These are phyloP conservation scores for Teratosphaeriaceae sp. DNA, from an alignment of 2,329 filamentous ascomycete species.

Conservation along the genomic window DNA sequence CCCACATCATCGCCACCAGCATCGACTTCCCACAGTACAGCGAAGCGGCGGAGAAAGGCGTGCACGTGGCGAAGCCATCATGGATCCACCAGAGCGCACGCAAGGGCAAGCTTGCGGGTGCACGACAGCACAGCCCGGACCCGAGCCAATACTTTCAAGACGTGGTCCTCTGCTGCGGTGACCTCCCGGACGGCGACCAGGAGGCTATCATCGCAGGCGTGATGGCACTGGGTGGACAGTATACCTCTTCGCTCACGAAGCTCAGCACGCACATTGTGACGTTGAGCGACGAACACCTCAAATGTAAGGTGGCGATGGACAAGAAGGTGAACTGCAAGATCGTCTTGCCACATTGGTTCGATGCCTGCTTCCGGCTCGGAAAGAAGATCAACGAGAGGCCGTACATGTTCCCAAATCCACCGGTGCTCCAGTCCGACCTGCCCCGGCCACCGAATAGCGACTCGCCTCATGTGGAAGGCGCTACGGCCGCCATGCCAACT, in stretches of 20 bases:
- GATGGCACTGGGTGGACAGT: conserved; percentile 80
- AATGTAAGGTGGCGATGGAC: conserved; percentile 55
- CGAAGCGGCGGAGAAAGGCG: conserved; percentile 65
- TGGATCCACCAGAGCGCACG: conserved; percentile 71
- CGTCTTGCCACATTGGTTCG: conserved; percentile 95
- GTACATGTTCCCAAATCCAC: conserved; percentile 78
- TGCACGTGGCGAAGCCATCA: conserved; percentile 72
- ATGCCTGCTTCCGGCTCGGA: conserved; percentile 89
- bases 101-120: conserved; percentile 64
- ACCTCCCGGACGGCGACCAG: conserved; percentile 78
- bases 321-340: conserved; percentile 71
- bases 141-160: conserved; percentile 84
- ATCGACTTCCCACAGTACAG: conserved; percentile 89
- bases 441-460: conserved; percentile 12
- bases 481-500: conserved; percentile 46
- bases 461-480: conserved; percentile 56
- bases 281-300: conserved; percentile 65
- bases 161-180: conserved; percentile 73
- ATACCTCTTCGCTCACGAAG: conserved; percentile 63
- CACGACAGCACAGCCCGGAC: conserved; percentile 83
- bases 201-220: conserved; percentile 89
- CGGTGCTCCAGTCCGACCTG: conserved; percentile 53
- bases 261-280: conserved; percentile 86
- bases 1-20: conserved; percentile 65
- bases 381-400: conserved; percentile 84